Evolutionary conservation across 257 asterid species (phyloP), one percentile per base, ranked within the genome.

Genomic region (Solanum raphanifolium): DNA sequence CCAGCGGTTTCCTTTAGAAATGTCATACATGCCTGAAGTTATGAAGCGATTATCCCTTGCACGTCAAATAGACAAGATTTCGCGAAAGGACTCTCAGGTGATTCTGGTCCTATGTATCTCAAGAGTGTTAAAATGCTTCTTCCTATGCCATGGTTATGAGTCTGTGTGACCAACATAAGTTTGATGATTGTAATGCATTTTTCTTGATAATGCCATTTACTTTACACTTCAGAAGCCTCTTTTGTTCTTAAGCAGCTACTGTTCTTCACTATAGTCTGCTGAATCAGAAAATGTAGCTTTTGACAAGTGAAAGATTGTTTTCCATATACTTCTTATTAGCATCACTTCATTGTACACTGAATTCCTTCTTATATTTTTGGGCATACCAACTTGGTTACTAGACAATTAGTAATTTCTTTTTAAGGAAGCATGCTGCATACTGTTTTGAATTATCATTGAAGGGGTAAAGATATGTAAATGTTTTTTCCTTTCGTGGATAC

Each of bases 41-140:
- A 92, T 90, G 95, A 96, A 93, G 90, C 93, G 98, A 88, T 90
- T 94, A 88, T 95, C 99, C 83, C 98, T 97, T 92, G 99, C 99
- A 68, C 95, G 91, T 83, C 98, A 95, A 92, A 94, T 97, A 88
- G 99, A 97, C 92, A 96, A 95, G 92, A 93, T 96, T 86, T 55
- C 78, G 29, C 92, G 95, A 69, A 97, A 94, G 92, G 94, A 93
- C 88, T 94, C 98, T 87, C 96, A 94, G 99, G 99, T 97, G 90
- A 88, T 88, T 48, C 69, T 52, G 18, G 41, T 48, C 41, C 29
- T 27, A 29, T 20, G 11, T 29, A 82, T 82, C 41, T 81, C 5
- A 18, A 29, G 18, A 21, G 20, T 81, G 85, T 48, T 31, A 29
- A 3, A 79, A 79, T 43, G 85, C 20, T 81, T 48, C 69, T 29